Evolutionary conservation across 306 rosid genomes (phyloP).

Genomic region (Leucaena leucocephala): DNA sequence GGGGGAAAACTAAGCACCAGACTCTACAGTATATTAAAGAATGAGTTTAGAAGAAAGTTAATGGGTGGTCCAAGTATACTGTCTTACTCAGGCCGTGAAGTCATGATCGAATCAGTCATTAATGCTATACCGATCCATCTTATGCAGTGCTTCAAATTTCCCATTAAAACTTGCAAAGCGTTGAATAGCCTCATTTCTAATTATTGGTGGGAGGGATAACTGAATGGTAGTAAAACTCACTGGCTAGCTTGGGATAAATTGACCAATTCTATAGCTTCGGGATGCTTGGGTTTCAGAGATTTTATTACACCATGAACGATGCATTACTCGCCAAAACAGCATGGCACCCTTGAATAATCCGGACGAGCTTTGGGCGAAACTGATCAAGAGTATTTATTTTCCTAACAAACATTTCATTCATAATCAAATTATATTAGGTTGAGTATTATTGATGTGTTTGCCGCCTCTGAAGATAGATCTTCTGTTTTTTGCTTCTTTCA

Average conservation of each 20-base stretch:
- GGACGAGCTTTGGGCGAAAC: too few species aligned
- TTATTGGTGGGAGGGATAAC: background rate
- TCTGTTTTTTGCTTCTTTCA: too few species aligned
- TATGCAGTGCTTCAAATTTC: background rate
- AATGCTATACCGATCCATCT: background rate
- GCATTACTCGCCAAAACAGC: background rate
- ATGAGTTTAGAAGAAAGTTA: rapidly evolving
- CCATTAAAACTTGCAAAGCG: background rate
- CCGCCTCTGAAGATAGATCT: too few species aligned
- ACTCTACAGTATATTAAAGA: background rate
- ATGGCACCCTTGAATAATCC: background rate
- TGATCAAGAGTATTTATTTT: too few species aligned
- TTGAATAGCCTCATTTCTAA: background rate
- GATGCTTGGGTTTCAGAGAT: background rate
- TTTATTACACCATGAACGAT: background rate
- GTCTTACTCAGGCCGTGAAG: background rate
- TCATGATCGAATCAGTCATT: background rate
- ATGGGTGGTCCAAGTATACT: background rate
- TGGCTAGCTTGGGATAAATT: background rate
- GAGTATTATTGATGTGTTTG: too few species aligned
- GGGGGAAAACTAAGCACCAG: background rate
- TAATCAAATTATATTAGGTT: too few species aligned
- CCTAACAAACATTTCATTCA: too few species aligned
- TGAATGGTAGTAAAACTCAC: background rate
- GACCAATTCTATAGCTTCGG: background rate